These are phyloP conservation scores for Maudiozyma serrabonitensis DNA, from an alignment of 805 yeast genomes.

Conservation along the genomic window DNA sequence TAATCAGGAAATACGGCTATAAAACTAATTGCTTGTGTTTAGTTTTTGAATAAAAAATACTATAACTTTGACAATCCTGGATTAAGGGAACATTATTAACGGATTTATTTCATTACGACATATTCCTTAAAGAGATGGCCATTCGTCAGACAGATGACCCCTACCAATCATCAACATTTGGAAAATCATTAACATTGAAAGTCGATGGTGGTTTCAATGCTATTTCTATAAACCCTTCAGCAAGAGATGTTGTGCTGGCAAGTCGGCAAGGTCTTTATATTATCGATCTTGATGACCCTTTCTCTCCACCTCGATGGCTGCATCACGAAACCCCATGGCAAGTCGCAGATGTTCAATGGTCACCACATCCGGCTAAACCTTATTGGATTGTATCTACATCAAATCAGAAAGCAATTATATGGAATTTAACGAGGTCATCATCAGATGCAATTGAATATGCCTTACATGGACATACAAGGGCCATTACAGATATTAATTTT, in stretches of 20 bases:
- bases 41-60: too few relatives aligned
- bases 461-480: conserved; percentile 82
- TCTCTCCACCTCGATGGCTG: conserved; percentile 87
- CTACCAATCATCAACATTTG: conserved; percentile 50
- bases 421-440: conserved; percentile 74
- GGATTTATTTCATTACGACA: not conserved
- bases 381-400: conserved; percentile 90
- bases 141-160: not conserved
- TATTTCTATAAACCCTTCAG: conserved; percentile 79
- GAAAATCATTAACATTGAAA: conserved; percentile 67
- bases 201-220: conserved; percentile 92
- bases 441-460: conserved; percentile 75
- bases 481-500: conserved; percentile 92
- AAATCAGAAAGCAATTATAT: conserved; percentile 88
- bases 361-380: conserved; percentile 78
- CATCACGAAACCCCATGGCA: conserved; percentile 94
- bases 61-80: too few relatives aligned
- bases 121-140: not conserved
- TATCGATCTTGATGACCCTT: conserved; percentile 92
- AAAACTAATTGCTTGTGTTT: too few relatives aligned
- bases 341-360: conserved; percentile 98
- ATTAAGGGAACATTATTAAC: not conserved
- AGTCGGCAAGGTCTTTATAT: conserved; percentile 71
- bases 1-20: too few relatives aligned
- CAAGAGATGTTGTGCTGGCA: conserved; percentile 89